These are phyloP conservation scores for Ascomycota sp. DNA, from an alignment of 2,329 filamentous ascomycete genomes.

Conservation along the genomic window DNA sequence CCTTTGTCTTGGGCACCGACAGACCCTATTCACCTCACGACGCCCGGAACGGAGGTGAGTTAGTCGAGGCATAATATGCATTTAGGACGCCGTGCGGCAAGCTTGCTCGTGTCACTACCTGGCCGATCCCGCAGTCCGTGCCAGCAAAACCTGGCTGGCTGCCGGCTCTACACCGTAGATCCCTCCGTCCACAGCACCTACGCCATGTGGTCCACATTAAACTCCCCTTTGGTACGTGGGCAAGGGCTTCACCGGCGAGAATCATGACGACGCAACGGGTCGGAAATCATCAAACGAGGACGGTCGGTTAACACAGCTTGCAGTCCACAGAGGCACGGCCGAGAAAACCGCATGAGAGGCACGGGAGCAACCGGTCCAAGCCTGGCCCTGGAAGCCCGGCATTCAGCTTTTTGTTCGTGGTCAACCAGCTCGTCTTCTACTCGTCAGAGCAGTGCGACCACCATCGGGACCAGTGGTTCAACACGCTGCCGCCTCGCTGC, in stretches of 20 bases:
- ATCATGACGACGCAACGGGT: no score
- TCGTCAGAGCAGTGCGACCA: conserved; percentile 2
- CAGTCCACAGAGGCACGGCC: neutral
- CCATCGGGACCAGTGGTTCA: conserved; percentile 8
- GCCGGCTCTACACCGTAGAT: no score
- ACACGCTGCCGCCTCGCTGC: conserved; percentile 5
- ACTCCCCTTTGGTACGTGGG: neutral
- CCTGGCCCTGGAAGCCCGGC: neutral
- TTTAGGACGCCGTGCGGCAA: neutral
- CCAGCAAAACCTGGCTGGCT: neutral
- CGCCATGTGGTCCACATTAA: neutral
- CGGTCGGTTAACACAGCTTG: no score
- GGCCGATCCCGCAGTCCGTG: neutral
- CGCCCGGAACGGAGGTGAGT: neutral
- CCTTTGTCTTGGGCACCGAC: conserved; percentile 7
- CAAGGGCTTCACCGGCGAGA: no score
- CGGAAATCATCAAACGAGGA: no score
- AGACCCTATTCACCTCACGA: neutral
- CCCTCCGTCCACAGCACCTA: neutral
- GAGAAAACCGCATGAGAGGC: conserved; percentile 1
- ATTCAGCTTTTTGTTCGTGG: conserved; percentile 16
- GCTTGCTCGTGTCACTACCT: neutral
- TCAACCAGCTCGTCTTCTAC: conserved; percentile 13
- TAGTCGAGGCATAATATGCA: conserved; percentile 5
- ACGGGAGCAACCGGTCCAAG: conserved; percentile 1